Percentiles rank a stretch among this genome's conserved stretches.
Evolutionary conservation across 345 rosid species (phyloP).

Genomic region (Diplotaxis tenuifolia): DNA sequence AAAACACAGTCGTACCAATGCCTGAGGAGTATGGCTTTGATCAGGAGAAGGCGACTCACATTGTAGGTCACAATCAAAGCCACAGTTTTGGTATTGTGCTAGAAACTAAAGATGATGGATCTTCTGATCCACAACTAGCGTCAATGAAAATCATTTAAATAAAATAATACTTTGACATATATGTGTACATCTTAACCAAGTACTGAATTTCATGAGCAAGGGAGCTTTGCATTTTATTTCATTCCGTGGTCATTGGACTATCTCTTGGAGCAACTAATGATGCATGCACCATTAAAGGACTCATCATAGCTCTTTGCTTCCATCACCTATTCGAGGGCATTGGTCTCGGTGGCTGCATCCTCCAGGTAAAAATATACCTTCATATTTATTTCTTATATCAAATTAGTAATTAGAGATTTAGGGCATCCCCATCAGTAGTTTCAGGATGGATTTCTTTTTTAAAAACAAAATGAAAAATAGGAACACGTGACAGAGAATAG

Average conservation of each 20-base stretch:
- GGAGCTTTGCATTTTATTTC: slow-evolving; percentile 55
- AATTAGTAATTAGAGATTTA: background rate
- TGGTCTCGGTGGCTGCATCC: slow-evolving; percentile 85
- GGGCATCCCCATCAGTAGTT: no score
- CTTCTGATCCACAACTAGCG: slow-evolving; percentile 29
- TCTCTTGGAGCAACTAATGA: background rate
- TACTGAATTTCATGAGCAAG: slow-evolving; percentile 36
- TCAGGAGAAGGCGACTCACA: background rate
- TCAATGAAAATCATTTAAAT: no score
- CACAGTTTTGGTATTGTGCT: slow-evolving; percentile 3
- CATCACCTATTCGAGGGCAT: slow-evolving; percentile 56
- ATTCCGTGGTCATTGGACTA: background rate
- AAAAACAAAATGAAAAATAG: no score
- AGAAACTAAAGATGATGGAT: slow-evolving; percentile 21
- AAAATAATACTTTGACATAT: background rate
- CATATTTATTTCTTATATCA: background rate
- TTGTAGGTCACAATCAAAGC: no score
- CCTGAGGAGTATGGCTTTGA: slow-evolving; percentile 30
- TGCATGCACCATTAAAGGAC: background rate
- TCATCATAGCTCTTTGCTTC: background rate
- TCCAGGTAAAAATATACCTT: slow-evolving; percentile 44
- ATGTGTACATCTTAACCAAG: background rate
- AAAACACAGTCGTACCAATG: slow-evolving; percentile 16
- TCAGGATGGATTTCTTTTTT: no score
- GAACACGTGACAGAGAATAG: no score